Evolutionary conservation across 2,329 filamentous ascomycete species (phyloP).

Genomic region (Trichoderma sp.): DNA sequence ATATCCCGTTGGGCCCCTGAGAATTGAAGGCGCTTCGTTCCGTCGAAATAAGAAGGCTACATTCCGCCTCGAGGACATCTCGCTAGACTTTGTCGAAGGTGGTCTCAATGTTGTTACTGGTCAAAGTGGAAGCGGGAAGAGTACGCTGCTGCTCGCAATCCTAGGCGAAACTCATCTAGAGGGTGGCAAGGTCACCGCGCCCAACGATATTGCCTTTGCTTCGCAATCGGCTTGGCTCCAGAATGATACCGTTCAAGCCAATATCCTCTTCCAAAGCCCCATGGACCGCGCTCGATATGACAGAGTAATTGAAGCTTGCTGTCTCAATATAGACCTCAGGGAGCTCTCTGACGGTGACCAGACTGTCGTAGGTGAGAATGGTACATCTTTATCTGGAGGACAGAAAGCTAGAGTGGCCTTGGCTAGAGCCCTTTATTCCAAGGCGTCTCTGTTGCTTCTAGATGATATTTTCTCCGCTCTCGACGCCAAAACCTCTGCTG

Average conservation of each 20-base stretch:
- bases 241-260: slow-evolving; percentile 54
- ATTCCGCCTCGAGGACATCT: slow-evolving; percentile 49
- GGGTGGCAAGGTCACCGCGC: slow-evolving; percentile 46
- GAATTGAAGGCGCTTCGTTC: slow-evolving; percentile 47
- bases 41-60: slow-evolving; percentile 49
- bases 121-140: slow-evolving; percentile 56
- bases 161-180: slow-evolving; percentile 55
- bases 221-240: slow-evolving; percentile 59
- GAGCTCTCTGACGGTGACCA: slow-evolving; percentile 51
- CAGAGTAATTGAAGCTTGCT: slow-evolving; percentile 55
- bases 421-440: slow-evolving; percentile 57
- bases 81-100: slow-evolving; percentile 51
- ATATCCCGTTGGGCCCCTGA: slow-evolving; percentile 50
- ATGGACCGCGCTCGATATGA: slow-evolving; percentile 55
- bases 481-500: slow-evolving; percentile 56
- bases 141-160: slow-evolving; percentile 53
- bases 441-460: slow-evolving; percentile 52
- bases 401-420: slow-evolving; percentile 57
- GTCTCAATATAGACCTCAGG: slow-evolving; percentile 49
- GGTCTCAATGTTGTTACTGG: slow-evolving; percentile 56
- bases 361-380: slow-evolving; percentile 54
- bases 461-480: slow-evolving; percentile 61
- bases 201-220: slow-evolving; percentile 54
- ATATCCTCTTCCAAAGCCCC: slow-evolving; percentile 53
- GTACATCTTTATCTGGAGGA: slow-evolving; percentile 54